Evolutionary conservation across 2,329 filamentous ascomycete genomes (phyloP), one percentile per base, ranked within the genome.

Genomic region (Penicillium aurantiogriseum): DNA sequence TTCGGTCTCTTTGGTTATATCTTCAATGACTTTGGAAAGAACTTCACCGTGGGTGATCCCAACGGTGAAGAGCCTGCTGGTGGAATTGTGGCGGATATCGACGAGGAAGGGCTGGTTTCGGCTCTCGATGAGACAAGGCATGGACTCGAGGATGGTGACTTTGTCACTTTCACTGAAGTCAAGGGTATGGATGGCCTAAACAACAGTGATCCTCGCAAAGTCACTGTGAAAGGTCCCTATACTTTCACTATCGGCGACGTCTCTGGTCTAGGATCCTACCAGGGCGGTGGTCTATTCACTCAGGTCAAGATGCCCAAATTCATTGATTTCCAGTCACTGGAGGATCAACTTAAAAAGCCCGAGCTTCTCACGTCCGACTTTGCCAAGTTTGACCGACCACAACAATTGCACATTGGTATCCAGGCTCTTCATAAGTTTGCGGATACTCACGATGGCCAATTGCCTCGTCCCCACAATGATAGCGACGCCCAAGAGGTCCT

Each of bases 261-360:
- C 10, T 91, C 90, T 25, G 88, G 86, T 6, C 82, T 97, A 36
- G 94, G 94, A 36, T 83, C 90, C 68, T 99, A 99, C 79, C 81
- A 90, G 79, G 85, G 89, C 51, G 93, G 93, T 46, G 94, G 94
- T 59, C 85, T 96, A 58, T 99, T 90, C 75, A 88, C 90, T 39
- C 94, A 99, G 76, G 94, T 97, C 76, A 99, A 97, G 83, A 97
- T 97, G 93, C 94, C 94, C 50, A 96, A 94, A 79, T 85, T 91
- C 54, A 78, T 97, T 69, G 85, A 94, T 73, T 99, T 97, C 78
- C 90, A 96, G 79, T 82, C 86, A 40, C 85, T 97, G 56, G 87
- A 87, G 42, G 79, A 85, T 51, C 85, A 96, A 59, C 77, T 97
- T 56, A 91, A 91, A 76, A 89, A 91, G 57, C 94, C 94, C 2